Conservation (phyloP, 1,284 basidiomycete species). For the Fistulinella cinereoalba region DNA sequence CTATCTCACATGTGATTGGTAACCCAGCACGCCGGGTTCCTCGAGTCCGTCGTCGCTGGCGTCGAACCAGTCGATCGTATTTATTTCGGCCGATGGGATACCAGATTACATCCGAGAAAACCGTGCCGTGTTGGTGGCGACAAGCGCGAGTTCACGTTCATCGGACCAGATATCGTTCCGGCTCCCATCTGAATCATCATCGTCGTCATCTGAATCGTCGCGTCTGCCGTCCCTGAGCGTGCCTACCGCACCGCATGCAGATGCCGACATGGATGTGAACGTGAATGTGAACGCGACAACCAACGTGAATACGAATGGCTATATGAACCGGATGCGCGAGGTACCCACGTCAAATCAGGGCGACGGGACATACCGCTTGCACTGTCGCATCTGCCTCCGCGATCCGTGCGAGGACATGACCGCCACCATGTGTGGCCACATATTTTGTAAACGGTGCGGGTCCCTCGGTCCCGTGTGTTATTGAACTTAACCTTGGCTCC, state of each 20-base stretch:
- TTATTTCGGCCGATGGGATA: constrained; percentile 30
- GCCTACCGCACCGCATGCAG: too few species aligned
- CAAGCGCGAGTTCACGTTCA: constrained; percentile 25
- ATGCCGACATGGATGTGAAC: too few species aligned
- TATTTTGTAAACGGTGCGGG: constrained; percentile 53
- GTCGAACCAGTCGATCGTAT: constrained; percentile 27
- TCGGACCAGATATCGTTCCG: constrained; percentile 19
- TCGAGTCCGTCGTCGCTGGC: not conserved
- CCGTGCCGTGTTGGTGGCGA: constrained; percentile 31
- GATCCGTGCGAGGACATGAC: constrained; percentile 47
- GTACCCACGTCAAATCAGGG: not conserved
- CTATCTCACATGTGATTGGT: not conserved
- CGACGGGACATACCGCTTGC: constrained; percentile 24
- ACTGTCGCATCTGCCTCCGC: constrained; percentile 45
- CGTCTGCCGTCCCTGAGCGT: constrained; percentile 11
- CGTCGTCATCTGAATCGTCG: constrained; percentile 14
- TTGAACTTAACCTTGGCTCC: not conserved
- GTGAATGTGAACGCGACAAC: too few species aligned
- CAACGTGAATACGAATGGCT: too few species aligned
- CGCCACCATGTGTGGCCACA: constrained; percentile 55
- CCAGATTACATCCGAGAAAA: constrained; percentile 33
- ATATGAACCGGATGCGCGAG: not conserved
- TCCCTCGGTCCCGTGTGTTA: not conserved
- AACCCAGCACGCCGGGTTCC: constrained; percentile 13
- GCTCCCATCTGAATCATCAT: too few species aligned